Percentiles rank a stretch among this genome's conserved stretches.
These are phyloP conservation scores for Vicia faba DNA, from an alignment of 306 rosid genomes.

Conservation along the genomic window DNA sequence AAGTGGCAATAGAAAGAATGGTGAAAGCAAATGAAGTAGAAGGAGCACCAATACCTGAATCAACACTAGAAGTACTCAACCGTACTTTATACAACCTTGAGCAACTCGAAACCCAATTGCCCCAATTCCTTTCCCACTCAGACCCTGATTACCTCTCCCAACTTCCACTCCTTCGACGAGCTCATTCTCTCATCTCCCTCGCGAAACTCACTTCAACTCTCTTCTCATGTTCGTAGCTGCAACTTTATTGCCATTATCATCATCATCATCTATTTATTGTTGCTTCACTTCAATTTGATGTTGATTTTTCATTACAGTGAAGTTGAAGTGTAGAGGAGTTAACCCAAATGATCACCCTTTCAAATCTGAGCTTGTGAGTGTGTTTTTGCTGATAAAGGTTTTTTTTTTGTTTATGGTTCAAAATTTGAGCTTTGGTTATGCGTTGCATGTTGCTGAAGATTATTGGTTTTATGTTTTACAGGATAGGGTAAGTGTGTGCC, in stretches of 20 bases:
- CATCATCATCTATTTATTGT: background rate
- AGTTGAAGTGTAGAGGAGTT: constrained; percentile 77
- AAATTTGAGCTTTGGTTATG: constrained; percentile 29
- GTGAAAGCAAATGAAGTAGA: constrained; percentile 49
- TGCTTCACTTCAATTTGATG: background rate
- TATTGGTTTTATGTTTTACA: constrained; percentile 31
- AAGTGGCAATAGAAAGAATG: constrained; percentile 38
- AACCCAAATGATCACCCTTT: constrained; percentile 72
- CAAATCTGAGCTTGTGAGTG: constrained; percentile 75
- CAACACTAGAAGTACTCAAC: constrained; percentile 54
- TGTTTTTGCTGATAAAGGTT: background rate
- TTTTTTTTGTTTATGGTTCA: background rate
- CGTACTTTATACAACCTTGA: constrained; percentile 49
- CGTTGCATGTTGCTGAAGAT: constrained; percentile 8
- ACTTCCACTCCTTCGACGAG: constrained; percentile 71
- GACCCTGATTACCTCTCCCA: constrained; percentile 61
- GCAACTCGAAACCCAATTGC: constrained; percentile 49
- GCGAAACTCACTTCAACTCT: constrained; percentile 74
- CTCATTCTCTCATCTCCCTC: constrained; percentile 72
- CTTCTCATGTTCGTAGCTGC: constrained; percentile 48
- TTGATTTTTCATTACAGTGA: constrained; percentile 48
- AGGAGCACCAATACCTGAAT: constrained; percentile 49
- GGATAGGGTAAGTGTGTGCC: constrained; percentile 70
- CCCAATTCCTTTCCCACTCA: constrained; percentile 53
- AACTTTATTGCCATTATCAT: background rate